Percentiles rank a stretch among this genome's conserved stretches.
phyloP scores from a whole-genome alignment of 2,329 filamentous ascomycete genomes.

The Paraconiothyrium sp. region DNA sequence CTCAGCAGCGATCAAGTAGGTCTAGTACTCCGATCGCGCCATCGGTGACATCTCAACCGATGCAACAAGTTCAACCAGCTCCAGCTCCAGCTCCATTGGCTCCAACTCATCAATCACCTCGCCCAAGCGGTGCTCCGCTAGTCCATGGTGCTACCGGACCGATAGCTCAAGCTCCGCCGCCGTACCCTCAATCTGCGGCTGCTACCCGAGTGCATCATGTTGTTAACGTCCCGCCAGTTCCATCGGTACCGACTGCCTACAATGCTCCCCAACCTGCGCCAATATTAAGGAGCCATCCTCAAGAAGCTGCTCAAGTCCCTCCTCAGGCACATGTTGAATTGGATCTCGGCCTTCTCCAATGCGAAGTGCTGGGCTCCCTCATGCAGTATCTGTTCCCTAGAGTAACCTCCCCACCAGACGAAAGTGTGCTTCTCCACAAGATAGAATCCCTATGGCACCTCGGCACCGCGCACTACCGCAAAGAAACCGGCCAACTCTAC shows the following conservation, averaged over 20 bases:
- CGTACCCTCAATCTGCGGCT: conserved; percentile 22
- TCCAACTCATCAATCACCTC: conserved; percentile 20
- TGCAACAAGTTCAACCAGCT: conserved; percentile 5
- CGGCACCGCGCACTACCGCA: conserved; percentile 37
- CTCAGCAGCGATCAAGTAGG: conserved; percentile 39
- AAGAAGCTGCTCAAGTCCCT: conserved; percentile 22
- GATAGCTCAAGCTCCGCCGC: conserved; percentile 18
- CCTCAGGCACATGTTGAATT: conserved; percentile 19
- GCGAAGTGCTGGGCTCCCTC: conserved; percentile 43
- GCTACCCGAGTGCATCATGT: conserved; percentile 13
- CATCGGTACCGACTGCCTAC: conserved; percentile 3
- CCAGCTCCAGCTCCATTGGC: conserved; percentile 14
- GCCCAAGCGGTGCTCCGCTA: conserved; percentile 16
- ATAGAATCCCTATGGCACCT: conserved; percentile 42
- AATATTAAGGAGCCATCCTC: conserved; percentile 38
- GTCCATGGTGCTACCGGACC: conserved; percentile 20
- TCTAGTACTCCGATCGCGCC: conserved; percentile 40
- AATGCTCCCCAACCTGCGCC: conserved; percentile 22
- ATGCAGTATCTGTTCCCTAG: conserved; percentile 44
- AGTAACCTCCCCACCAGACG: conserved; percentile 33
- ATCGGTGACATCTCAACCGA: conserved; percentile 29
- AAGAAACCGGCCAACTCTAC: conserved; percentile 36
- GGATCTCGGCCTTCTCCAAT: conserved; percentile 41
- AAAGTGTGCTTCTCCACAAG: conserved; percentile 34
- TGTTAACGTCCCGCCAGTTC: conserved; percentile 4